Evolutionary conservation across 2,329 filamentous ascomycete genomes (phyloP).

Genomic region (Dichotomopilus funicola): DNA sequence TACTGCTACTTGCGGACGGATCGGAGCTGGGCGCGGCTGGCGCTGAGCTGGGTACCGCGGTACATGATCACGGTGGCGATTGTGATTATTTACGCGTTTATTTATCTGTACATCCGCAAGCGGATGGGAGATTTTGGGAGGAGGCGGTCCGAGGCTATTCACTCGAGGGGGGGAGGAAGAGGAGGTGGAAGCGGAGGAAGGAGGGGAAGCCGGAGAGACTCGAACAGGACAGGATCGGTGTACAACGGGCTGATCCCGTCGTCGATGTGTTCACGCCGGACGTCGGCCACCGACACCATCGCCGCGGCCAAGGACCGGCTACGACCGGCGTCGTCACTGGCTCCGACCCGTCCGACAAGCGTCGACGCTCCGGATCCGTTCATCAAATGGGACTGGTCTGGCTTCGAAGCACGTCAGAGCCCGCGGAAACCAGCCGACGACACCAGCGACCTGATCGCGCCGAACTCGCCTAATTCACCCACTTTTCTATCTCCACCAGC

Average conservation of each 20-base stretch:
- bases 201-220: neutral
- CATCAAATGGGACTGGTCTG: slow-evolving; percentile 22
- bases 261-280: slow-evolving; percentile 23
- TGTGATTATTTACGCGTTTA: slow-evolving; percentile 56
- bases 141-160: slow-evolving; percentile 19
- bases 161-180: neutral
- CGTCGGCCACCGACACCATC: slow-evolving; percentile 17
- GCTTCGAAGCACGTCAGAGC: slow-evolving; percentile 12
- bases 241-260: slow-evolving; percentile 31
- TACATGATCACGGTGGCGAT: slow-evolving; percentile 63
- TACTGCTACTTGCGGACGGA: slow-evolving; percentile 64
- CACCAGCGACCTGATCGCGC: slow-evolving; percentile 9
- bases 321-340: slow-evolving; percentile 15
- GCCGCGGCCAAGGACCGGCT: slow-evolving; percentile 8
- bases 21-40: slow-evolving; percentile 62
- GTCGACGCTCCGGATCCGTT: neutral
- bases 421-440: slow-evolving; percentile 11
- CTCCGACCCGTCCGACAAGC: slow-evolving; percentile 9
- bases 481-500: slow-evolving; percentile 8
- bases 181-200: too few species aligned
- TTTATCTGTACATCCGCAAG: slow-evolving; percentile 61
- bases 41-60: slow-evolving; percentile 66
- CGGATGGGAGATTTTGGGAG: slow-evolving; percentile 36
- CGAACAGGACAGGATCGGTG: slow-evolving; percentile 13
- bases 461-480: neutral